phyloP scores from a whole-genome alignment of 176 grass and related monocot species.

The Oryza punctata region DNA sequence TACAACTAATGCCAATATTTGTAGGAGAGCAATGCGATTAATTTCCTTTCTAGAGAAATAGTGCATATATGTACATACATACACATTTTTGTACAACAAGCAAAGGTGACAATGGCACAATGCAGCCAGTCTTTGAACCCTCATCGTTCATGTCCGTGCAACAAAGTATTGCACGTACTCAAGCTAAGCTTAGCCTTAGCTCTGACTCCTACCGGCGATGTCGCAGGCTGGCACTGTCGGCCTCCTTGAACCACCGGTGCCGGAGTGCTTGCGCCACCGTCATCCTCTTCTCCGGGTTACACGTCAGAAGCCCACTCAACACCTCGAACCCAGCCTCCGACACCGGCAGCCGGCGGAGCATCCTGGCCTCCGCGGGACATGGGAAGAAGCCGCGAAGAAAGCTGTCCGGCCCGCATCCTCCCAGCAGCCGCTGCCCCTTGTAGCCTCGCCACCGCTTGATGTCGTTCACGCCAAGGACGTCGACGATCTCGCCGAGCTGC shows the following conservation, averaged over 20 bases:
- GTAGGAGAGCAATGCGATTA: too few relatives aligned
- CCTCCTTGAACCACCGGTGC: conserved; percentile 38
- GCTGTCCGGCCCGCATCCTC: background rate
- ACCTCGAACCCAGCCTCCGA: conserved; percentile 38
- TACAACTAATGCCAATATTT: too few relatives aligned
- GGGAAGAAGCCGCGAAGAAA: background rate
- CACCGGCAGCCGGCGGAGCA: background rate
- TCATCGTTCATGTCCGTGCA: too few relatives aligned
- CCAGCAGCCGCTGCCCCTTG: background rate
- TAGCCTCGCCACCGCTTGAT: background rate
- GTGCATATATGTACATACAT: too few relatives aligned
- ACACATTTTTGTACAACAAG: too few relatives aligned
- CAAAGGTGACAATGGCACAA: too few relatives aligned
- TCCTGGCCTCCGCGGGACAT: background rate
- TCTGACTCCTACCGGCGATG: too few relatives aligned
- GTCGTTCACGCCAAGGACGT: background rate
- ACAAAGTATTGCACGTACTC: too few relatives aligned
- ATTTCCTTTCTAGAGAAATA: too few relatives aligned
- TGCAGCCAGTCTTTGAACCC: too few relatives aligned
- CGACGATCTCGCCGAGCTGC: conserved; percentile 38
- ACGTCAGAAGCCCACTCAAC: conserved; percentile 26
- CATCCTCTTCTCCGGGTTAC: conserved; percentile 35
- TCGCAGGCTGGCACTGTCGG: too few relatives aligned
- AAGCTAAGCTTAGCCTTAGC: too few relatives aligned
- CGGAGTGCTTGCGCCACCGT: conserved; percentile 19